Evolutionary conservation across 495 filamentous ascomycete genomes (phyloP).

Genomic region (Parmelia sp.): DNA sequence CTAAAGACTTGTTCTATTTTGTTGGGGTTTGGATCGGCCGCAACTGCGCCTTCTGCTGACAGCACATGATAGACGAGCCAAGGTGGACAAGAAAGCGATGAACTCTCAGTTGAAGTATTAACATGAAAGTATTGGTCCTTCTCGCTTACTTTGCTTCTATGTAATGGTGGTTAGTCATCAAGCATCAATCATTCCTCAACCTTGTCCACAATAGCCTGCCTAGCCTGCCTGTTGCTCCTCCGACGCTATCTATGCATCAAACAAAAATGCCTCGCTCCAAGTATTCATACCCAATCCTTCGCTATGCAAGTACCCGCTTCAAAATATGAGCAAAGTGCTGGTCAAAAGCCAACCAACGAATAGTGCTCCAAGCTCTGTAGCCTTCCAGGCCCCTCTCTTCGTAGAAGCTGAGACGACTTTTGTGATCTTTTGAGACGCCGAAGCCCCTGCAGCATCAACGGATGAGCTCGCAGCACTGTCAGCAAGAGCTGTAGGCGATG

Average conservation of each 20-base stretch:
- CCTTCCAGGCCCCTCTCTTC: slow-evolving; percentile 1
- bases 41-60: neutral
- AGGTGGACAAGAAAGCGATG: neutral
- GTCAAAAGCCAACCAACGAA: neutral
- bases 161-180: neutral
- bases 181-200: neutral
- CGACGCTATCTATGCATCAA: slow-evolving; percentile 8
- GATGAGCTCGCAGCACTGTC: slow-evolving; percentile 15
- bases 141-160: neutral
- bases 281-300: neutral
- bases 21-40: neutral
- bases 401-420: slow-evolving; percentile 5
- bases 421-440: slow-evolving; percentile 9
- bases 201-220: slow-evolving; percentile 4
- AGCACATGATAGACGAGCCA: neutral
- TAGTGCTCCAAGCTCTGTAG: neutral
- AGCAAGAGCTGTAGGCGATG: slow-evolving; percentile 18
- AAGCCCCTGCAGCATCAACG: slow-evolving; percentile 4
- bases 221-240: neutral
- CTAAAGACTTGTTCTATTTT: no score
- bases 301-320: slow-evolving; percentile 7
- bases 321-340: neutral
- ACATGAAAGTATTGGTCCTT: neutral
- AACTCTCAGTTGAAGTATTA: neutral
- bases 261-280: neutral